phyloP scores from a whole-genome alignment of 495 filamentous ascomycete species.

The Podospora pseudocomata region DNA sequence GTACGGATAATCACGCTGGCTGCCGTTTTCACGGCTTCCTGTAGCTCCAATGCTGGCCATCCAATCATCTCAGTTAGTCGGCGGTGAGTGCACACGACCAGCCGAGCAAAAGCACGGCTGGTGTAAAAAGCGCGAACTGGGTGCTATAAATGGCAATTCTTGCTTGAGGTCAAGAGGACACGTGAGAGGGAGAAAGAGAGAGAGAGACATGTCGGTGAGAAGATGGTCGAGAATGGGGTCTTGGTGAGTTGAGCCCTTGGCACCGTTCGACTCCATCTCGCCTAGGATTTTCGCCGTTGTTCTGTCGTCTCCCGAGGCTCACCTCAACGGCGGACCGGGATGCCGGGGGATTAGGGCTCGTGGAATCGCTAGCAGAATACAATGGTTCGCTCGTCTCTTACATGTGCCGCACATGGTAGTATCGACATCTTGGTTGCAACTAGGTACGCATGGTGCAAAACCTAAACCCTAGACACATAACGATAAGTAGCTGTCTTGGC shows the following conservation, averaged over 20 bases:
- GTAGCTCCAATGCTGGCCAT: constrained; percentile 7
- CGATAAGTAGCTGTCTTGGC: background rate
- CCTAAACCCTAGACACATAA: constrained; percentile 3
- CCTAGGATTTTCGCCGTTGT: constrained; percentile 13
- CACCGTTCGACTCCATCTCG: constrained; percentile 7
- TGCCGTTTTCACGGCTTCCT: constrained; percentile 5
- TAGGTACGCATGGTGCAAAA: background rate
- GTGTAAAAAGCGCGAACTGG: constrained; percentile 10
- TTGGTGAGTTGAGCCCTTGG: background rate
- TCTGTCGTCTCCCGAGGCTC: constrained; percentile 18
- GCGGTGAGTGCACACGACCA: constrained; percentile 17
- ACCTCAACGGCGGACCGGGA: constrained; percentile 27
- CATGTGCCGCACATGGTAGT: constrained; percentile 9
- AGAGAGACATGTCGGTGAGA: constrained; percentile 11
- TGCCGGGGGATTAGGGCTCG: constrained; percentile 23
- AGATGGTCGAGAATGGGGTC: background rate
- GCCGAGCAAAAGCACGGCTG: constrained; percentile 1
- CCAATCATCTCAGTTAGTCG: constrained; percentile 18
- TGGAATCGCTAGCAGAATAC: constrained; percentile 5
- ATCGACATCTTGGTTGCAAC: background rate
- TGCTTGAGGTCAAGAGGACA: background rate
- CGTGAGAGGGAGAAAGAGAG: background rate
- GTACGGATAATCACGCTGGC: background rate
- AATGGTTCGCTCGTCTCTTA: background rate
- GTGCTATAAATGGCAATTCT: constrained; percentile 12